Conservation (phyloP, 2,329 filamentous ascomycete species). For the Phaeosphaeriaceae sp. region DNA sequence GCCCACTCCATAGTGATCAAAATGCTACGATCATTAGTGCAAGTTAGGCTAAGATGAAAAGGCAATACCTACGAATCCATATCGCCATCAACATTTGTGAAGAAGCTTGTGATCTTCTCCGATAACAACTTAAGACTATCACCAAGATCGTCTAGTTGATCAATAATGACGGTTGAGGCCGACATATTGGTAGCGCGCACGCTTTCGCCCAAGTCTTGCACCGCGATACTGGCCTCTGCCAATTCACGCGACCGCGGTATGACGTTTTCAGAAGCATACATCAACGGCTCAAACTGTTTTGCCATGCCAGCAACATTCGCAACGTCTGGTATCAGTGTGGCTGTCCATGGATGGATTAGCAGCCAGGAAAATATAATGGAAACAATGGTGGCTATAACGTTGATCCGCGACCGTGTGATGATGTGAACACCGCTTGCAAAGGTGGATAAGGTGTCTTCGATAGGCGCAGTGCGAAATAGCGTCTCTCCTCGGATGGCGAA, state of each 20-base stretch:
- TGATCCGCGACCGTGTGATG: slow-evolving; percentile 73
- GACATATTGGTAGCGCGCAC: slow-evolving; percentile 90
- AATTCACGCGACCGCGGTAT: slow-evolving; percentile 84
- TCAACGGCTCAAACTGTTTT: slow-evolving; percentile 89
- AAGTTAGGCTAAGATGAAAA: not conserved
- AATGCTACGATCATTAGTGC: slow-evolving; percentile 62
- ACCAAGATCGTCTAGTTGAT: slow-evolving; percentile 82
- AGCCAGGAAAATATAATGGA: slow-evolving; percentile 69
- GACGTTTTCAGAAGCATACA: slow-evolving; percentile 92
- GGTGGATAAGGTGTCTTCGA: slow-evolving; percentile 73
- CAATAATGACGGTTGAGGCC: slow-evolving; percentile 82
- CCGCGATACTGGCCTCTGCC: slow-evolving; percentile 88
- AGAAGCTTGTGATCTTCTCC: slow-evolving; percentile 87
- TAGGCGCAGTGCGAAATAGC: slow-evolving; percentile 82
- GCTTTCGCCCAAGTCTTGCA: slow-evolving; percentile 93
- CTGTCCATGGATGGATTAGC: slow-evolving; percentile 68
- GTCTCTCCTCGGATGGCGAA: slow-evolving; percentile 88
- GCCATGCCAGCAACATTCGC: slow-evolving; percentile 90
- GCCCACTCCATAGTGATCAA: slow-evolving; percentile 97
- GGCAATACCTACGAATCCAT: slow-evolving; percentile 72
- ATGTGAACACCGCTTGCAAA: slow-evolving; percentile 65
- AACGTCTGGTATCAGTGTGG: slow-evolving; percentile 77
- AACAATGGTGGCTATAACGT: slow-evolving; percentile 67
- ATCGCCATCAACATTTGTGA: slow-evolving; percentile 90
- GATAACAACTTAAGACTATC: slow-evolving; percentile 85